Conservation (phyloP, 257 asterid genomes). For the Scutellaria minor region DNA sequence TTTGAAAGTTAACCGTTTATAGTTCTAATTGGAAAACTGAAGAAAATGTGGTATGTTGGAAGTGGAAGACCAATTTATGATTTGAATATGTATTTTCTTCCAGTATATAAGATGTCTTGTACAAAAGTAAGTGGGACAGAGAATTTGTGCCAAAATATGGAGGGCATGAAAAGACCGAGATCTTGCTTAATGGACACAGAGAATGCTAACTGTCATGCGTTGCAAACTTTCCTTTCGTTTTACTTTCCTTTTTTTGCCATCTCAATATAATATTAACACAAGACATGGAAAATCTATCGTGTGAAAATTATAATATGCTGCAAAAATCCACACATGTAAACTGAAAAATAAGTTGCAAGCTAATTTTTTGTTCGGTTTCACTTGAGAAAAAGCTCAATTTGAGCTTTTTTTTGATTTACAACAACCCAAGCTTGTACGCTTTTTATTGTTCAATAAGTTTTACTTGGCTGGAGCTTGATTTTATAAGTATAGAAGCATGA, state of each 20-base stretch:
- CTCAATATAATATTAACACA: background rate
- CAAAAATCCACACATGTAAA: background rate
- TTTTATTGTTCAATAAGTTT: background rate
- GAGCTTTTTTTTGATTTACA: background rate
- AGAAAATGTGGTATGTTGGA: conserved; percentile 11
- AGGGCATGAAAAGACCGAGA: background rate
- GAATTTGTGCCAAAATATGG: background rate
- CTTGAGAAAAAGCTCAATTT: background rate
- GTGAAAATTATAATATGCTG: background rate
- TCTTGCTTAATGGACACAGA: background rate
- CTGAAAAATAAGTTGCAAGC: background rate
- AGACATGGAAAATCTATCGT: background rate
- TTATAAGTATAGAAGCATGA: background rate
- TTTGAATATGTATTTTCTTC: background rate
- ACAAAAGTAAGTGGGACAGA: background rate
- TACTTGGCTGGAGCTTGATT: background rate
- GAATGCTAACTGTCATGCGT: background rate
- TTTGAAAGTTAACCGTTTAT: background rate
- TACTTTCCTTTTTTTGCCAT: no score
- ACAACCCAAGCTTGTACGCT: no score
- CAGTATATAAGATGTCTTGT: background rate
- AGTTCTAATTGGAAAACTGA: background rate
- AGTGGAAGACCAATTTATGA: background rate
- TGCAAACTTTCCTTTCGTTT: background rate
- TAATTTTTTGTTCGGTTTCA: background rate